phyloP scores from a whole-genome alignment of 2,329 filamentous ascomycete species.

The Parafenestella ontariensis region DNA sequence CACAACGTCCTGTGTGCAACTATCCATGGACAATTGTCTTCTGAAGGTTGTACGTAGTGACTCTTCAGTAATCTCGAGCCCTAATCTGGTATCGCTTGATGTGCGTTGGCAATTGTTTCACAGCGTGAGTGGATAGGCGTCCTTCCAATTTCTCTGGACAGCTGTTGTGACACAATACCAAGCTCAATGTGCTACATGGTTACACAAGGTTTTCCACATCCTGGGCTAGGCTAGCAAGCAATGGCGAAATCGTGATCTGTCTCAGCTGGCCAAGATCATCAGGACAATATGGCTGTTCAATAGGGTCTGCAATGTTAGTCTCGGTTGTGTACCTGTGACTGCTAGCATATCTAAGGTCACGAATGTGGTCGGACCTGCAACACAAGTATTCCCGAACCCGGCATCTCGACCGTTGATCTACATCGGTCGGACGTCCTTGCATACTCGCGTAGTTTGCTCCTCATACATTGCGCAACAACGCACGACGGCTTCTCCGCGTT shows the following conservation, averaged over 20 bases:
- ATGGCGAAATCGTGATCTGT: neutral
- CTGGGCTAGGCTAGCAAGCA: constrained; percentile 2
- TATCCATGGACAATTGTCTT: constrained; percentile 7
- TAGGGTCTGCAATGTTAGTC: neutral
- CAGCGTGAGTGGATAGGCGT: constrained; percentile 11
- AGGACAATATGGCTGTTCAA: neutral
- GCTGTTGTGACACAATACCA: constrained; percentile 25
- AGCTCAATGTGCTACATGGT: constrained; percentile 26
- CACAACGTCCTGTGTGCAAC: constrained; percentile 6
- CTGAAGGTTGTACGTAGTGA: constrained; percentile 10
- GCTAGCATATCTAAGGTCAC: neutral
- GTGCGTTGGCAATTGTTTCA: constrained; percentile 38
- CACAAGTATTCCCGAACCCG: constrained; percentile 15
- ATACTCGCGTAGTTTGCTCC: constrained; percentile 10
- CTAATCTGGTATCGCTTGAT: constrained; percentile 3
- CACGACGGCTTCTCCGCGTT: constrained; percentile 19
- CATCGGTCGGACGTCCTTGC: constrained; percentile 21
- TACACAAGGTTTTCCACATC: constrained; percentile 4
- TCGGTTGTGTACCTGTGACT: constrained; percentile 1
- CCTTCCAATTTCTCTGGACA: constrained; percentile 24
- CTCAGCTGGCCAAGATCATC: constrained; percentile 2
- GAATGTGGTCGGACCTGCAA: constrained; percentile 5
- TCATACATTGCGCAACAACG: constrained; percentile 23
- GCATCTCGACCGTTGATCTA: constrained; percentile 17
- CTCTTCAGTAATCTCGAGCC: constrained; percentile 1